A percentile compares a stretch with the other conserved stretches of the same genome.
phyloP scores from a whole-genome alignment of 257 asterid species.

The Cruciata laevipes region DNA sequence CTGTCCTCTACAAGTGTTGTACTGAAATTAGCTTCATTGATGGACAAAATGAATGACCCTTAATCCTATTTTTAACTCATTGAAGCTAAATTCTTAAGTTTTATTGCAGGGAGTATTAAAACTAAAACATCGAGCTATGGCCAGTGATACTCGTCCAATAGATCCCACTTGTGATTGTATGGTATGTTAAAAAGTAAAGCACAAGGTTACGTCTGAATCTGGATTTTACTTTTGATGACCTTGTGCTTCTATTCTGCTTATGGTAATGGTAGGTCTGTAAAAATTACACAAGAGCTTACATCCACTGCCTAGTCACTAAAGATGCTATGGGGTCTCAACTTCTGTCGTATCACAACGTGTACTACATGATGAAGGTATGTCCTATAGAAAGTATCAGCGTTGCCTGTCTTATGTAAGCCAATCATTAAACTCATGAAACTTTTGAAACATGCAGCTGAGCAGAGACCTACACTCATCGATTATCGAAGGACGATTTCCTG shows the following conservation, averaged over 20 bases:
- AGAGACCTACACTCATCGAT: slow-evolving; percentile 81
- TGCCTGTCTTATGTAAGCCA: slow-evolving; percentile 2
- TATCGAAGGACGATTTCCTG: slow-evolving; percentile 69
- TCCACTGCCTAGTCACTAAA: slow-evolving; percentile 89
- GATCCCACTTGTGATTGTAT: slow-evolving; percentile 81
- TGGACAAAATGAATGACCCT: background rate
- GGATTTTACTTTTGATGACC: background rate
- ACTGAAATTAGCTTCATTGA: background rate
- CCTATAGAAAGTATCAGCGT: background rate
- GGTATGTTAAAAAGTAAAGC: slow-evolving; percentile 34
- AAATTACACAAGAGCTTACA: slow-evolving; percentile 80
- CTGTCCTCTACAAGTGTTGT: background rate
- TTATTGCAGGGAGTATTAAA: slow-evolving; percentile 74
- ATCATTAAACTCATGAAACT: background rate
- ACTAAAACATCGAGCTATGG: slow-evolving; percentile 81
- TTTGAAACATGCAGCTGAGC: slow-evolving; percentile 68
- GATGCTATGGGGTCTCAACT: slow-evolving; percentile 99
- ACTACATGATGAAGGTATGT: slow-evolving; percentile 85
- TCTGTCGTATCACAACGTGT: slow-evolving; percentile 77
- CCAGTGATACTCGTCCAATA: slow-evolving; percentile 69
- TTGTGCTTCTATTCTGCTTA: slow-evolving; percentile 7
- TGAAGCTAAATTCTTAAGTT: slow-evolving; percentile 3
- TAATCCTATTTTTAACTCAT: background rate
- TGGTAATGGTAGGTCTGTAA: slow-evolving; percentile 76
- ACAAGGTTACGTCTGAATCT: slow-evolving; percentile 7